Conservation (phyloP, 805 yeast species). For the Yarrowia porcina region DNA sequence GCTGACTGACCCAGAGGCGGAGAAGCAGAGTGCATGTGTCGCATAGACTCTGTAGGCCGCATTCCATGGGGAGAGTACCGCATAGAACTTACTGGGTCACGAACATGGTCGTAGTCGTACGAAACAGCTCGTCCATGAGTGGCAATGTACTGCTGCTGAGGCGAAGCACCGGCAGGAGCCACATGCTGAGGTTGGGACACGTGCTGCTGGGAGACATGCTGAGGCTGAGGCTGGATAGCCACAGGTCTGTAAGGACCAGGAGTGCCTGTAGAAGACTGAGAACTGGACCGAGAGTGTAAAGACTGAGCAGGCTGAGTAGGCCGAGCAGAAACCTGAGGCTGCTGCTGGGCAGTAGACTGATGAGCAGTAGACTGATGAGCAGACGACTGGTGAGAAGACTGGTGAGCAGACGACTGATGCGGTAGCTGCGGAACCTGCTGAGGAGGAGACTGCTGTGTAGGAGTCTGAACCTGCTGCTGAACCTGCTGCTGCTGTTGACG, state of each 20-base stretch:
- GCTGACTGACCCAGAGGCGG: background rate
- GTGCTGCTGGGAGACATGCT: background rate
- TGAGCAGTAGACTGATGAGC: background rate
- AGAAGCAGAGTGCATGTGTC: slow-evolving; percentile 9
- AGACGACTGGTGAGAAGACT: background rate
- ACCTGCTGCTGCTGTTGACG: background rate
- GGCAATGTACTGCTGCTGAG: background rate
- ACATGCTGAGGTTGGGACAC: background rate
- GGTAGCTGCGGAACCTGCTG: background rate
- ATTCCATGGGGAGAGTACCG: slow-evolving; percentile 17
- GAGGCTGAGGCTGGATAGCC: slow-evolving; percentile 16
- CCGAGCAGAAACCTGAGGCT: background rate
- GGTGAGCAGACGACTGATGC: background rate
- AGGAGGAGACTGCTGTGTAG: background rate
- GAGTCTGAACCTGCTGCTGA: background rate
- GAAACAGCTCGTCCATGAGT: background rate
- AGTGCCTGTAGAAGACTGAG: slow-evolving; percentile 4
- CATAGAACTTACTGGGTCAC: slow-evolving; percentile 1
- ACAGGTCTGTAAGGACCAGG: slow-evolving; percentile 6
- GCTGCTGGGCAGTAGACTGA: background rate
- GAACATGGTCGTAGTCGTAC: slow-evolving; percentile 7
- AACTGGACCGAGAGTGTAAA: slow-evolving; percentile 3
- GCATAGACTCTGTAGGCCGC: background rate
- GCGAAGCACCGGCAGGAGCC: background rate
- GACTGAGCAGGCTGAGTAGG: background rate